These are phyloP conservation scores for Syzygium aromaticum DNA, from an alignment of 345 rosid species.

Conservation along the genomic window DNA sequence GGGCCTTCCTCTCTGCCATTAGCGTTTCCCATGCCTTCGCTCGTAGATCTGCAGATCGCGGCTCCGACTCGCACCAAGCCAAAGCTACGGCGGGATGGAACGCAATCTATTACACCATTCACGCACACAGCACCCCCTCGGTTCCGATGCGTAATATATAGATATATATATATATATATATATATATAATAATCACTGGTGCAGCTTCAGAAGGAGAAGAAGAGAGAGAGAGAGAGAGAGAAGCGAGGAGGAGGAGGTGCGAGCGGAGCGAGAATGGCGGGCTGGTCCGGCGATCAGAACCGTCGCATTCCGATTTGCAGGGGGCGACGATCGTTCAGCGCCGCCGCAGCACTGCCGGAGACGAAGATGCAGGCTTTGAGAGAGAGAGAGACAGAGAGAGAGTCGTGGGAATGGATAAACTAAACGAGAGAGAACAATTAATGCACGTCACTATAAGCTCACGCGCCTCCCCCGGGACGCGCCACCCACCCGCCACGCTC, in stretches of 20 bases:
- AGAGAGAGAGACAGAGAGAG: background rate
- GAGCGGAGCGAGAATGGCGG: background rate
- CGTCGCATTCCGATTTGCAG: background rate
- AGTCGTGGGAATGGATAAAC: constrained; percentile 2
- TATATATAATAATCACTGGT: background rate
- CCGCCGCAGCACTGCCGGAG: background rate
- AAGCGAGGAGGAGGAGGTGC: background rate
- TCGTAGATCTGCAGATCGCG: constrained; percentile 1
- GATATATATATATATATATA: background rate
- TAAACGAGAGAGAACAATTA: background rate
- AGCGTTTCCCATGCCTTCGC: constrained; percentile 66
- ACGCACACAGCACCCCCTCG: background rate
- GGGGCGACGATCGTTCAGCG: background rate
- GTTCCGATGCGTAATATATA: background rate
- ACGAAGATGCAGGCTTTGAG: background rate
- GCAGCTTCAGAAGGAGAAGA: background rate
- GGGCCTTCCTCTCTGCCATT: constrained; percentile 45
- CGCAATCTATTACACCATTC: background rate
- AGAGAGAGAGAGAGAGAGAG: background rate
- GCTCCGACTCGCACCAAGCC: background rate
- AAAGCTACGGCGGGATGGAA: background rate
- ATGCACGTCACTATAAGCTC: background rate
- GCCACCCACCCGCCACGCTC: background rate
- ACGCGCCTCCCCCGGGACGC: background rate
- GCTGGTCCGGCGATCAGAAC: background rate